These are phyloP conservation scores for Microdochium bolleyi DNA, from an alignment of 2,329 filamentous ascomycete genomes.

Conservation along the genomic window DNA sequence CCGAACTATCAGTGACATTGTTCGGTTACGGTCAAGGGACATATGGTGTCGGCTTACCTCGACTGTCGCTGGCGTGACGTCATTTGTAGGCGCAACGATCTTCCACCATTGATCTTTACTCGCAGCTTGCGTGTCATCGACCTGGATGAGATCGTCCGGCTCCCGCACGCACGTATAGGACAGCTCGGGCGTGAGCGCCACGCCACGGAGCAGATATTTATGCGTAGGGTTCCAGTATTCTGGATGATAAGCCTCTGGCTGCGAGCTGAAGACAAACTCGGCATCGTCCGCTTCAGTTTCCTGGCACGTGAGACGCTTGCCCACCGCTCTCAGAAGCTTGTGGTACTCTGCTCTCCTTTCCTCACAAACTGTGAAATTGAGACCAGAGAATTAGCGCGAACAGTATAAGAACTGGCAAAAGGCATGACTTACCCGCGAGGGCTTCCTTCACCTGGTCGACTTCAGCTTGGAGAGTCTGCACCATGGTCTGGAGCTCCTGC, in stretches of 20 bases:
- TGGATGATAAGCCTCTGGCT: conserved; percentile 15
- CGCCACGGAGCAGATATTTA: conserved; percentile 42
- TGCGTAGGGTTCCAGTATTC: conserved; percentile 29
- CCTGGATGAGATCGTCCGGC: conserved; percentile 31
- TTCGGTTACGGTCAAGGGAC: conserved; percentile 7
- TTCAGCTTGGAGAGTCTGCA: conserved; percentile 21
- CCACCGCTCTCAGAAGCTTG: conserved; percentile 11
- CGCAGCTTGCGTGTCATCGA: conserved; percentile 17
- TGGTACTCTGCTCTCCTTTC: conserved; percentile 8
- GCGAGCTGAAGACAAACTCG: conserved; percentile 15
- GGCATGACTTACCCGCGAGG: conserved; percentile 23
- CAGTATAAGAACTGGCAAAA: neutral
- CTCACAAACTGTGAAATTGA: conserved; percentile 8
- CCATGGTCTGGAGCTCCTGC: conserved; percentile 22
- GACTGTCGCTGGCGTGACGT: conserved; percentile 32
- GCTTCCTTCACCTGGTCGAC: conserved; percentile 23
- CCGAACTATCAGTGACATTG: neutral
- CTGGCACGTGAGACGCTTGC: conserved; percentile 20
- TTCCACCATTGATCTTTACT: conserved; percentile 48
- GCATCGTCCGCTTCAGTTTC: conserved; percentile 19
- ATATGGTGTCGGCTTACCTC: conserved; percentile 30
- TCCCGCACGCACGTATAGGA: conserved; percentile 41
- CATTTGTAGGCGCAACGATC: conserved; percentile 31
- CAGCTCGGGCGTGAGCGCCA: conserved; percentile 36
- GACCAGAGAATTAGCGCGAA: conserved; percentile 4